phyloP scores from a whole-genome alignment of 1,139 yeast genomes.

The Taphrina flavorubra region DNA sequence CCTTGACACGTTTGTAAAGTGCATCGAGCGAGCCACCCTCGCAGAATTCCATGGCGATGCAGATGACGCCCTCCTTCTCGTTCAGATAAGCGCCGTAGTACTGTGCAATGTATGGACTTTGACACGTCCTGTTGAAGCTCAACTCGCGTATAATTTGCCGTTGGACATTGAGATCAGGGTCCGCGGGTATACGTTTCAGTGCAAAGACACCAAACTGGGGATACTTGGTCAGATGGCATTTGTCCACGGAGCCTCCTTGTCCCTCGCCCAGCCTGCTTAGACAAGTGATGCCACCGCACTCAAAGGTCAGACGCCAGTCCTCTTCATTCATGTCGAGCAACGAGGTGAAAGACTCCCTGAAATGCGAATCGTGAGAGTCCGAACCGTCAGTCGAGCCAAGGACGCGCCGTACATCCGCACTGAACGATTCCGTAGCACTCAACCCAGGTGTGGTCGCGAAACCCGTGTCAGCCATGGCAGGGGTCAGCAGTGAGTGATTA shows the following conservation, averaged over 20 bases:
- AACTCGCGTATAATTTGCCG: slow-evolving; percentile 87
- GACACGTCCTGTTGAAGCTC: slow-evolving; percentile 85
- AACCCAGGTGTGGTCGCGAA: slow-evolving; percentile 1
- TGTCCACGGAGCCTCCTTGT: slow-evolving; percentile 86
- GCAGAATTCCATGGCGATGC: slow-evolving; percentile 98
- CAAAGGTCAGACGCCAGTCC: slow-evolving; percentile 75
- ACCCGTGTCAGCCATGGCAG: slow-evolving; percentile 7
- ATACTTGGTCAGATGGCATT: slow-evolving; percentile 64
- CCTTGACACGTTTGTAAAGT: slow-evolving; percentile 57
- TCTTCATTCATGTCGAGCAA: slow-evolving; percentile 69
- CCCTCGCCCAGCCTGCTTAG: slow-evolving; percentile 87
- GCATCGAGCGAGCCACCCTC: slow-evolving; percentile 95
- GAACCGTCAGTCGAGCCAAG: slow-evolving; percentile 5
- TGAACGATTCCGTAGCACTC: slow-evolving; percentile 29
- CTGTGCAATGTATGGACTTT: slow-evolving; percentile 78
- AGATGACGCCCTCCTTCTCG: slow-evolving; percentile 66
- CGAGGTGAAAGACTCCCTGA: not conserved
- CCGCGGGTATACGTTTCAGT: slow-evolving; percentile 53
- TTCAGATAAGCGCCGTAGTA: slow-evolving; percentile 86
- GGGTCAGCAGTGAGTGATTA: slow-evolving; percentile 3
- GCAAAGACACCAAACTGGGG: slow-evolving; percentile 65
- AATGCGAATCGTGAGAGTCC: not conserved
- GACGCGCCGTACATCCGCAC: slow-evolving; percentile 37
- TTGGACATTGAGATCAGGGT: slow-evolving; percentile 62
- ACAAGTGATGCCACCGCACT: slow-evolving; percentile 64